Base-by-base conservation (phyloP, 441 rosid genomes). In the Adansonia madagascariensis region DNA sequence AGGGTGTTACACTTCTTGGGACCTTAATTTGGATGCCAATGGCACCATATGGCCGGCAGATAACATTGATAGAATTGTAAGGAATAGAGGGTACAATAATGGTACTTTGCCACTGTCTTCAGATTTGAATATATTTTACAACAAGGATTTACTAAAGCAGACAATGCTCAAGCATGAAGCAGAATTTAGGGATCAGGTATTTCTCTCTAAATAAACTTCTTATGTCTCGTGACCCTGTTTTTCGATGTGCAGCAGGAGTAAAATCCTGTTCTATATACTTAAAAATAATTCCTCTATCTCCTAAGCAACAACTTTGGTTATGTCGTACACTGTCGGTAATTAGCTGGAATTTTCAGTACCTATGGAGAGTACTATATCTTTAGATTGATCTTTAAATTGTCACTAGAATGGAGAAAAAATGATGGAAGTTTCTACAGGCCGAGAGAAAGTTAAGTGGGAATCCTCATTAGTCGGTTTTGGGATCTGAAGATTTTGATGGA, bases 91-190 rank as follows among this genome's bases (percentile, higher is more conserved):
- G 24, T 72, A 76, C 75, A 70, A 31, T 79, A 84, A 81, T 80
- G 85, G 80, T 63, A 59, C 81, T 71, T 69, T 74, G 57, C 49
- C 76, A 44, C 18, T 82, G 27, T 81, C 78, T 79, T 69, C 79
- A 3, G 84, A 73, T 71, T 77, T 75, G 52, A 82, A 77, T 71
- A 62, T 82, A 70, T 82, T 74, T 39, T 78, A 44, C 62, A 77
- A 73, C 75, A 92, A 87, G 80, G 92, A 81, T 76, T 66, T 62
- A 18, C 9, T 92, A 76, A 87, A 84, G 82, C 88, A 85, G 68
- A 86, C 85, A 77, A 91, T 92, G 83, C 92, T 92, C 47, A 84
- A 85, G 69, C 97, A 92, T 44, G 94, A 92, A 78, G 86, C 92
- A 77, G 78, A 85, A 76, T 91, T 91, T 82, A 86, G 74, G 86